Percentiles rank a stretch among this genome's conserved stretches.
phyloP scores from a whole-genome alignment of 23 red algal genomes.

The Agarophyton chilense region DNA sequence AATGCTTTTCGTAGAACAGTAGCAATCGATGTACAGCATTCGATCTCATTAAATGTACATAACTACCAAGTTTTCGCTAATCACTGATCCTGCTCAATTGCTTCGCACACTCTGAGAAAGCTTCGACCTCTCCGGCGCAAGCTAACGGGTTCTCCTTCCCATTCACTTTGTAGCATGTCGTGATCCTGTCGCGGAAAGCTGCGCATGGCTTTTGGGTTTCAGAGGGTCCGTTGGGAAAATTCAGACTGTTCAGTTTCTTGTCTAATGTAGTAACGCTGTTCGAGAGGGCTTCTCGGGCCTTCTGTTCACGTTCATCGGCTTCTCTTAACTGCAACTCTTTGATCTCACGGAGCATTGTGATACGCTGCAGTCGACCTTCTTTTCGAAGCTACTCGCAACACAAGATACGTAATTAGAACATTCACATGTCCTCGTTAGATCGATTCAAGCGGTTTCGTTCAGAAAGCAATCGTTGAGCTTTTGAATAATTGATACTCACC shows the following conservation, averaged over 20 bases:
- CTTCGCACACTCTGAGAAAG: slow-evolving; percentile 65
- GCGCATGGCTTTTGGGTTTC: slow-evolving; percentile 40
- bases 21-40: slow-evolving; percentile 40
- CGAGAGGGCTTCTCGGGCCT: slow-evolving; percentile 11
- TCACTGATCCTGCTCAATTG: slow-evolving; percentile 57
- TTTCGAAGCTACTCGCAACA: slow-evolving; percentile 19
- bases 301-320: slow-evolving; percentile 52
- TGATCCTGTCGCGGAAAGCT: slow-evolving; percentile 42
- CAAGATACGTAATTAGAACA: not conserved
- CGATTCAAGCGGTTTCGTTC: not conserved
- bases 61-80: slow-evolving; percentile 31
- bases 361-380: slow-evolving; percentile 35
- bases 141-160: slow-evolving; percentile 55
- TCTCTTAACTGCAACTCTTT: slow-evolving; percentile 46
- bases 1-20: not conserved
- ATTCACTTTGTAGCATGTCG: slow-evolving; percentile 51
- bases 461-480: not conserved
- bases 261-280: slow-evolving; percentile 3
- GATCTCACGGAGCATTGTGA: slow-evolving; percentile 26
- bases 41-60: slow-evolving; percentile 21
- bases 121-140: slow-evolving; percentile 55
- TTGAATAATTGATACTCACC: not conserved
- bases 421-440: not conserved
- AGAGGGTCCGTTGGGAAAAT: slow-evolving; percentile 11
- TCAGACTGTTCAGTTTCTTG: slow-evolving; percentile 31